Conservation (phyloP, 345 rosid genomes). For the Populus alba region DNA sequence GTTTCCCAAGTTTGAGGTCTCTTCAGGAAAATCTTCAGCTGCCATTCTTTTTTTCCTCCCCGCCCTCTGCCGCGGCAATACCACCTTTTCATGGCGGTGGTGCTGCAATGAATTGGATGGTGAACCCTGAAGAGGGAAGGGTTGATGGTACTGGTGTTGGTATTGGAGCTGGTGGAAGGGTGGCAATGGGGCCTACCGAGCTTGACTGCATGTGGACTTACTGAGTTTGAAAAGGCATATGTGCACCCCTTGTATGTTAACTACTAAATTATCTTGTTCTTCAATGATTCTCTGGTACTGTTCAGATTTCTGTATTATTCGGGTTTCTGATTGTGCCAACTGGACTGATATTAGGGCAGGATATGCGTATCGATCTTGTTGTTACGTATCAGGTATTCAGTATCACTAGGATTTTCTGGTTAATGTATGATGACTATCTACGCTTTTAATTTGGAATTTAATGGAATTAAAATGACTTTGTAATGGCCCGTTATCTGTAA, state of each 20-base stretch:
- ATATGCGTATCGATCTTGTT: not conserved
- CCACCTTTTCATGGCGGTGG: constrained; percentile 12
- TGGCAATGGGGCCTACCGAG: constrained; percentile 47
- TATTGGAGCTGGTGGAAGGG: constrained; percentile 32
- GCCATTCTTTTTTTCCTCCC: constrained; percentile 47
- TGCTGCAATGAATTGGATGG: constrained; percentile 34
- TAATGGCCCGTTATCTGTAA: not conserved
- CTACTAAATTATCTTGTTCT: not conserved
- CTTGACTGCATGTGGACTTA: constrained; percentile 75
- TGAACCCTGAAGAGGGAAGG: constrained; percentile 24
- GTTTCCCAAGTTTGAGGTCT: constrained; percentile 66
- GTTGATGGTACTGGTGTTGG: not conserved
- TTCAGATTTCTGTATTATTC: not conserved
- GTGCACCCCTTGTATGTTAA: not conserved
- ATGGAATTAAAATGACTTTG: not conserved
- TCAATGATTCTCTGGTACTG: not conserved
- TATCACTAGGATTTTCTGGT: not conserved
- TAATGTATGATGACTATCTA: not conserved
- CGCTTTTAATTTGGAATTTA: not conserved
- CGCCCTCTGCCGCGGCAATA: constrained; percentile 19
- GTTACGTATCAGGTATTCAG: not conserved
- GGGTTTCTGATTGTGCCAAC: not conserved
- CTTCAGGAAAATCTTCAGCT: constrained; percentile 76
- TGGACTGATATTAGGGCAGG: not conserved
- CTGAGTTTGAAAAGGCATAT: not conserved